phyloP scores from a whole-genome alignment of 768 basidiomycete species.

The Podaxis sp. region DNA sequence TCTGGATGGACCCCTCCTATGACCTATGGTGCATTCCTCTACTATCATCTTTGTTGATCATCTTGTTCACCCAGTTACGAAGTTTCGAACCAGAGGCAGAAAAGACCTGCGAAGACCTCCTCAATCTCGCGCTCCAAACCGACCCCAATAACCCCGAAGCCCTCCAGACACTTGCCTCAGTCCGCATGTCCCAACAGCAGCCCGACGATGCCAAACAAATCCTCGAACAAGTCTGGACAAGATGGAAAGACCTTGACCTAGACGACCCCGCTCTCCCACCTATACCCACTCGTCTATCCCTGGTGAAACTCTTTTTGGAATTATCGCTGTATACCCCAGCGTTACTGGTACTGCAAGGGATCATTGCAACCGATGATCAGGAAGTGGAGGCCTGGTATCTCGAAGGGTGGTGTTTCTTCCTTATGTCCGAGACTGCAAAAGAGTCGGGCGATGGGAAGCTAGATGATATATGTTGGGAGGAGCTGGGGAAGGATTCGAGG shows the following conservation, averaged over 20 bases:
- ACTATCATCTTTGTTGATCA: neutral
- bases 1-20: constrained; percentile 92
- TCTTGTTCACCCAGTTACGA: neutral
- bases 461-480: constrained; percentile 66
- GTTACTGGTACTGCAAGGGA: constrained; percentile 71
- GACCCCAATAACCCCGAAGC: constrained; percentile 80
- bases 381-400: constrained; percentile 93
- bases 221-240: constrained; percentile 65
- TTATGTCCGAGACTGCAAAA: constrained; percentile 73
- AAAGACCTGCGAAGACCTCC: constrained; percentile 75
- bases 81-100: constrained; percentile 86
- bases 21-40: constrained; percentile 71
- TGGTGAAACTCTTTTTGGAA: constrained; percentile 85
- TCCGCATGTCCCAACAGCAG: constrained; percentile 84
- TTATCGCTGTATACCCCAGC: constrained; percentile 70
- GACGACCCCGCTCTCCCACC: constrained; percentile 71
- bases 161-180: constrained; percentile 77
- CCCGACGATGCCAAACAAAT: constrained; percentile 78
- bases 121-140: constrained; percentile 68
- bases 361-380: constrained; percentile 80
- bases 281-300: constrained; percentile 66
- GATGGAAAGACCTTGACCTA: constrained; percentile 71
- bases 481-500: constrained; percentile 74
- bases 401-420: constrained; percentile 91
- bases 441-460: constrained; percentile 47